A percentile compares a stretch with the other conserved stretches of the same genome.
phyloP scores from a whole-genome alignment of 1,284 basidiomycete species.

The Sphagnurus paluster region DNA sequence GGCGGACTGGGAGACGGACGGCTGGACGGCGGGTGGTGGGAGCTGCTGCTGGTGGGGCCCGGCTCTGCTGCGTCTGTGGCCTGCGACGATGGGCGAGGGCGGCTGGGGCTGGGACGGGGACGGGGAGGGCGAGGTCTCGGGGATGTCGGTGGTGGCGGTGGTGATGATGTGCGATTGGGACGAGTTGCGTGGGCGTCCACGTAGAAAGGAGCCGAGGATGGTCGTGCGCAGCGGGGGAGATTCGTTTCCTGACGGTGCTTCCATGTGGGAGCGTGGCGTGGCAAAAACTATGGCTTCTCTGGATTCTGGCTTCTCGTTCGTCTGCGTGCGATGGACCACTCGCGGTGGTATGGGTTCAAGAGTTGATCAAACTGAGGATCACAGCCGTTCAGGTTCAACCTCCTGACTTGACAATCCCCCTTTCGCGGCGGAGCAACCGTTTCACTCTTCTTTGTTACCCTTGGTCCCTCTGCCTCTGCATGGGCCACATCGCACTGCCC shows the following conservation, averaged over 20 bases:
- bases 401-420: slow-evolving; percentile 11
- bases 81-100: slow-evolving; percentile 13
- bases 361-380: slow-evolving; percentile 9
- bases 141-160: slow-evolving; percentile 20
- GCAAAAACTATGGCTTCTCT: background rate
- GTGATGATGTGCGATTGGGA: slow-evolving; percentile 42
- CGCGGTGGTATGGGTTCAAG: slow-evolving; percentile 7
- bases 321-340: slow-evolving; percentile 8
- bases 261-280: slow-evolving; percentile 11
- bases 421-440: too few species aligned
- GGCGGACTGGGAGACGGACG: background rate
- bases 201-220: slow-evolving; percentile 46
- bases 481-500: too few species aligned
- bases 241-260: slow-evolving; percentile 23
- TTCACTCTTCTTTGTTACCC: too few species aligned
- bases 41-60: slow-evolving; percentile 2
- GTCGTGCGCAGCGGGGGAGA: slow-evolving; percentile 28
- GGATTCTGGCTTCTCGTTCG: background rate
- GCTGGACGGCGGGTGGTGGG: slow-evolving; percentile 3
- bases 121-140: slow-evolving; percentile 35
- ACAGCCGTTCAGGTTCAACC: slow-evolving; percentile 12
- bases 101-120: slow-evolving; percentile 32
- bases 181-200: slow-evolving; percentile 44
- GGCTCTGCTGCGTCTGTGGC: slow-evolving; percentile 16
- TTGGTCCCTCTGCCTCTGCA: too few species aligned